These are phyloP conservation scores for Lagenaria siceraria DNA, from an alignment of 306 rosid genomes.

Conservation along the genomic window DNA sequence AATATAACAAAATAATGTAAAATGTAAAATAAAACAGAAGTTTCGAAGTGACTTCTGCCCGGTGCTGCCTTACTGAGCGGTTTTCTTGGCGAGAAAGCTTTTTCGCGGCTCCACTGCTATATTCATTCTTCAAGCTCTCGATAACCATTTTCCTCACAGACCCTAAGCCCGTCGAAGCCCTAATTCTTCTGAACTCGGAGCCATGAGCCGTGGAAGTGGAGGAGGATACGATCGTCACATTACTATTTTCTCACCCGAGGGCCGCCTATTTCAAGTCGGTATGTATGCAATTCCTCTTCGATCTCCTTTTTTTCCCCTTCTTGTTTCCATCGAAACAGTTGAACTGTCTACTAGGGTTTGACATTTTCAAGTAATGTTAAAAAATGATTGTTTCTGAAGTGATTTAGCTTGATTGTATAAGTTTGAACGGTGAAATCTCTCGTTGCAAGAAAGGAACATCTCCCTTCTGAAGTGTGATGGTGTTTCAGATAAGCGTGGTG, in stretches of 20 bases:
- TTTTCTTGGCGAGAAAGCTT: constrained; percentile 16
- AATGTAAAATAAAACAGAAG: neutral
- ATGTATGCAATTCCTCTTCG: constrained; percentile 1
- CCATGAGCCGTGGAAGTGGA: constrained; percentile 72
- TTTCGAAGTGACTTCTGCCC: neutral
- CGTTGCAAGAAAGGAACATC: neutral
- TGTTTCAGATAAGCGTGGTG: neutral
- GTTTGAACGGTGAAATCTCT: neutral
- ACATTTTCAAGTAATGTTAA: neutral
- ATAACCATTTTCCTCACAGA: neutral
- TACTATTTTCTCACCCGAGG: constrained; percentile 97
- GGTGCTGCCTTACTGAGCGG: neutral
- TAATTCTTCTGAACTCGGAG: neutral
- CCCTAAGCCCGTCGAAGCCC: constrained; percentile 1
- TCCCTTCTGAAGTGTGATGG: neutral
- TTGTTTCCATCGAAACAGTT: neutral
- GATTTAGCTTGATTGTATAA: neutral
- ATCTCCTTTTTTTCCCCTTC: neutral
- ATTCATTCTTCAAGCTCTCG: neutral
- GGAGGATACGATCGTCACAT: constrained; percentile 98
- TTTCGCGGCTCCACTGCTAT: neutral
- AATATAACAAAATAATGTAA: neutral
- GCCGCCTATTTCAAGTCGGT: constrained; percentile 84
- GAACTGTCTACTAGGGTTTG: neutral
- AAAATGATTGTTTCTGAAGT: neutral